Evolutionary conservation across 139 green algal genomes (phyloP), one percentile per base, ranked within the genome.

Genomic region (Edaphochlamys debaryana): DNA sequence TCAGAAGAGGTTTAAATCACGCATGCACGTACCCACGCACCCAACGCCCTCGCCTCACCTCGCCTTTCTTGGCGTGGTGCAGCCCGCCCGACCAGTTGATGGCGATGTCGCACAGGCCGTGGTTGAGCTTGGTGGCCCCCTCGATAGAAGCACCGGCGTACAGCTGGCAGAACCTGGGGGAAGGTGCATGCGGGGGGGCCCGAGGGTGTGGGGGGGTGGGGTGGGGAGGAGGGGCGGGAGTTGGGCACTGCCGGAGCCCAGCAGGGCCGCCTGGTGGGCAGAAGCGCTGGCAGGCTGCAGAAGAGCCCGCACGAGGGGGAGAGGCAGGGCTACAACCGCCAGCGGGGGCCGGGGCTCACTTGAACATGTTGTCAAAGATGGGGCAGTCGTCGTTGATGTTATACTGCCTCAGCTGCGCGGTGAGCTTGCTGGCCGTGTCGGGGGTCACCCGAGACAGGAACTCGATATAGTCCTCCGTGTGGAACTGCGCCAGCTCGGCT

Each of bases 71-170:
- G 52, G 95, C 97, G 67, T 99, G 97, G 87, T 99, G 97, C 82
- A 99, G 90, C 7, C 97, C 97, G 0, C 97, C 97, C 7, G 94
- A 88, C 97, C 97, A 99, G 90, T 99, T 99, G 90, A 99, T 98
- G 36, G 95, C 96, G 13, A 98, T 97, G 86, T 99, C 96, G 63
- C 79, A 91, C 62, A 96, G 82, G 15, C 90, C 92, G 64, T 98
- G 90, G 86, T 98, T 99, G 22, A 98, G 90, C 80, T 93, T 93
- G 27, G 91, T 81, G 5, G 95, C 95, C 27, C 88, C 96, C 67
- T 91, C 86, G 7, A 97, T 92, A n/a, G 89, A 95, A 5, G 92
- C 96, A 1, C 96, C 97, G 0, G 97, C 92, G 76, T 98, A 99
- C 8, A 97, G 87, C 63, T 91, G 87, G 54, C 79, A 91, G 58